Percentiles rank a stretch among this genome's conserved stretches.
These are phyloP conservation scores for Rosa hybrid DNA, from an alignment of 331 rosid species.

Conservation along the genomic window DNA sequence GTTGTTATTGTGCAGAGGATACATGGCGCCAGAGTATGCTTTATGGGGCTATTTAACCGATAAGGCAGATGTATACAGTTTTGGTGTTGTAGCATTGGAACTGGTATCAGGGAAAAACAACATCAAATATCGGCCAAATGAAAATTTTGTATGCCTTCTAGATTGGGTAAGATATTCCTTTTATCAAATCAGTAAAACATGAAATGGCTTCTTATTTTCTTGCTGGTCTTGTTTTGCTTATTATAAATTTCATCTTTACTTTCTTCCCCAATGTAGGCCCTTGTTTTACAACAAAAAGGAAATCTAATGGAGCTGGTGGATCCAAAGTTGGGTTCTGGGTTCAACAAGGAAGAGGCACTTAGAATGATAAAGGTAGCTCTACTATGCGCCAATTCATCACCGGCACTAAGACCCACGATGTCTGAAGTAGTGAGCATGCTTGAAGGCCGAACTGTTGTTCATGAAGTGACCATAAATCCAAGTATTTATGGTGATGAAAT, in stretches of 20 bases:
- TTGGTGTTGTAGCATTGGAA: conserved; percentile 54
- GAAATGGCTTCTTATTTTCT: neutral
- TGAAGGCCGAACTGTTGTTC: conserved; percentile 31
- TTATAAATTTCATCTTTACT: neutral
- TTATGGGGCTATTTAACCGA: conserved; percentile 50
- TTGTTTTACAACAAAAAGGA: conserved; percentile 27
- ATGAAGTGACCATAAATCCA: conserved; percentile 25
- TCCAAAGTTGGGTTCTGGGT: conserved; percentile 32
- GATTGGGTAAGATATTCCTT: conserved; percentile 40
- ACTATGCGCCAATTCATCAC: conserved; percentile 40
- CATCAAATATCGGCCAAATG: conserved; percentile 41
- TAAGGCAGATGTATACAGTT: conserved; percentile 55
- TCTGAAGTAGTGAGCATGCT: conserved; percentile 43
- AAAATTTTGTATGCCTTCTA: conserved; percentile 45
- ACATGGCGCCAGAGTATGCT: conserved; percentile 59
- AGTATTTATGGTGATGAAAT: conserved; percentile 26
- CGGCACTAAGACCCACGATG: conserved; percentile 48
- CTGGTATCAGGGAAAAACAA: conserved; percentile 47
- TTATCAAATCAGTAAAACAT: neutral
- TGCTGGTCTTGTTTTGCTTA: neutral
- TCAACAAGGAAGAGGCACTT: conserved; percentile 38
- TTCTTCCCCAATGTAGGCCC: conserved; percentile 35
- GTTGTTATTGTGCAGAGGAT: conserved; percentile 39
- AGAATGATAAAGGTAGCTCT: conserved; percentile 46
- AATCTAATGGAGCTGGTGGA: conserved; percentile 42